These are phyloP conservation scores for Nitzschia putrida DNA, from an alignment of 108 stramenopile species.

Conservation along the genomic window DNA sequence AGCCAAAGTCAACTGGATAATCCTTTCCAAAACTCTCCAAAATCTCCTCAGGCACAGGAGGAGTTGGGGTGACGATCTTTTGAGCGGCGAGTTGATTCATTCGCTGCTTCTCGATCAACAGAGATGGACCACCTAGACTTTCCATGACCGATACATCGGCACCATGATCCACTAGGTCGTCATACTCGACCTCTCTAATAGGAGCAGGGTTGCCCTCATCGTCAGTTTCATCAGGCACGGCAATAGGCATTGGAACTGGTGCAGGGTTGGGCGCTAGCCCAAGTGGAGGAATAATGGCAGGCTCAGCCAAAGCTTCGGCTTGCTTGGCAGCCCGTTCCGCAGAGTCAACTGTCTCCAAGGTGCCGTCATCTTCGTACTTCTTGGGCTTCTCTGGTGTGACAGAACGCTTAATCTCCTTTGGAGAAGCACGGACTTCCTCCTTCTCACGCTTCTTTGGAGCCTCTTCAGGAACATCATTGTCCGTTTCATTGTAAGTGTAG, in stretches of 20 bases:
- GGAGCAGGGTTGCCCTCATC: constrained; percentile 58
- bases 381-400: constrained; percentile 18
- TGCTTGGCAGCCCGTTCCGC: constrained; percentile 33
- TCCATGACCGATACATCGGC: constrained; percentile 91
- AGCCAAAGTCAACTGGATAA: constrained; percentile 64
- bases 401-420: constrained; percentile 26
- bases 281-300: constrained; percentile 29
- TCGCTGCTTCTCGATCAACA: constrained; percentile 77
- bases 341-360: constrained; percentile 53
- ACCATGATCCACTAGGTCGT: constrained; percentile 69
- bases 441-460: constrained; percentile 22
- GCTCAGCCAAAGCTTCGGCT: constrained; percentile 21
- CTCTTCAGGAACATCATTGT: constrained; percentile 37
- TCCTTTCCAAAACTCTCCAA: constrained; percentile 66
- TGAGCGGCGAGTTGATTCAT: constrained; percentile 36
- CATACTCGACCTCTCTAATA: constrained; percentile 76
- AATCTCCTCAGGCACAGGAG: constrained; percentile 58
- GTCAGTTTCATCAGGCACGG: constrained; percentile 26
- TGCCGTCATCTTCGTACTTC: constrained; percentile 67
- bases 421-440: constrained; percentile 18
- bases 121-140: constrained; percentile 82
- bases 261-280: constrained; percentile 42
- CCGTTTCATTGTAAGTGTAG: constrained; percentile 24
- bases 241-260: constrained; percentile 19
- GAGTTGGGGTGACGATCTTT: constrained; percentile 22